A percentile compares a stretch with the other conserved stretches of the same genome.
These are phyloP conservation scores for Pythium myriotylum DNA, from an alignment of 352 stramenopile species.

Conservation along the genomic window DNA sequence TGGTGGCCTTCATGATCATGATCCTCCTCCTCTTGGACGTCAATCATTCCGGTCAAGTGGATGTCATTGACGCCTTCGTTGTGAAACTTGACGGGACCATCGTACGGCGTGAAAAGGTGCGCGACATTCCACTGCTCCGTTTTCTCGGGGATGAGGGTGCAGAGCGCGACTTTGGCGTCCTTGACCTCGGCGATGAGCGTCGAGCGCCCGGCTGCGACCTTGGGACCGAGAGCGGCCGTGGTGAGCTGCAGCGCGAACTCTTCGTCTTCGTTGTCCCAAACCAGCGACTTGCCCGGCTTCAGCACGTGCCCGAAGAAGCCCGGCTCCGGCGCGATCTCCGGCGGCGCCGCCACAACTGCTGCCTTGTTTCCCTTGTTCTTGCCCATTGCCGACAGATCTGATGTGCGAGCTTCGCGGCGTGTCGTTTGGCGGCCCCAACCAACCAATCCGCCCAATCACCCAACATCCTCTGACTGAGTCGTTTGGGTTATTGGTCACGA, in stretches of 20 bases:
- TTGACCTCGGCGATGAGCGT: slow-evolving; percentile 78
- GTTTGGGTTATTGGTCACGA: too few species aligned
- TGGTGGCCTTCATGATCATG: slow-evolving; percentile 46
- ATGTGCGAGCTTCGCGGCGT: slow-evolving; percentile 5
- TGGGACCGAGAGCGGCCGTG: slow-evolving; percentile 64
- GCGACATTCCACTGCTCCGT: slow-evolving; percentile 77
- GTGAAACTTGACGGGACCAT: slow-evolving; percentile 71
- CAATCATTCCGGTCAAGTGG: slow-evolving; percentile 82
- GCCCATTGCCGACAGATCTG: slow-evolving; percentile 23
- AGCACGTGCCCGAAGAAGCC: slow-evolving; percentile 83
- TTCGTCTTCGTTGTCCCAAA: slow-evolving; percentile 72
- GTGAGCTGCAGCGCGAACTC: slow-evolving; percentile 82
- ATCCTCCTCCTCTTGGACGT: slow-evolving; percentile 75
- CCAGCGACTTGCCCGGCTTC: slow-evolving; percentile 62
- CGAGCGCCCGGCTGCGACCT: slow-evolving; percentile 57
- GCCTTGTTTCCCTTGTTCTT: slow-evolving; percentile 29
- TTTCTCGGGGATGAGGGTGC: slow-evolving; percentile 61
- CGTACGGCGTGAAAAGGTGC: slow-evolving; percentile 77
- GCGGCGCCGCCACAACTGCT: slow-evolving; percentile 3
- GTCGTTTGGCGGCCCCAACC: slow-evolving; percentile 27
- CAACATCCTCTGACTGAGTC: too few species aligned
- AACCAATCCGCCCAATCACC: slow-evolving; percentile 25
- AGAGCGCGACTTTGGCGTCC: slow-evolving; percentile 73
- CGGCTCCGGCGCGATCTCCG: slow-evolving; percentile 56
- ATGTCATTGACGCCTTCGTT: slow-evolving; percentile 76